phyloP scores from a whole-genome alignment of 345 rosid species.

The Eucalyptus sp. region DNA sequence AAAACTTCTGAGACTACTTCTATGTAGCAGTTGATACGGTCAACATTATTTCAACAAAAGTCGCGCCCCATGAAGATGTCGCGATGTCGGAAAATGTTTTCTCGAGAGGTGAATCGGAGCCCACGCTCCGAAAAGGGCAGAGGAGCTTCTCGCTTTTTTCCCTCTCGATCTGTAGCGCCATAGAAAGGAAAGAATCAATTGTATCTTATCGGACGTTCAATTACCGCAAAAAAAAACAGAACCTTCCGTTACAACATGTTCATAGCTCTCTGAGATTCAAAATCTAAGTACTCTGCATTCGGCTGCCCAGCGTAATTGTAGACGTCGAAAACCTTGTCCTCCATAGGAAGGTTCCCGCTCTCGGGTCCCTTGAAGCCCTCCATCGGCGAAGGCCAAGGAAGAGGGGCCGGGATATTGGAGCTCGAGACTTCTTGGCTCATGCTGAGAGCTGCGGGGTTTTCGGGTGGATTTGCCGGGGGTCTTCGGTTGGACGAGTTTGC shows the following conservation, averaged over 20 bases:
- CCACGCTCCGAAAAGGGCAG: neutral
- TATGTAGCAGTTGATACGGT: neutral
- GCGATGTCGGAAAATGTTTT: neutral
- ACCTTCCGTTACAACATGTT: conserved; percentile 24
- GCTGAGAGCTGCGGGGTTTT: conserved; percentile 33
- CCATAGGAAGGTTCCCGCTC: conserved; percentile 12
- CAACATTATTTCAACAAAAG: neutral
- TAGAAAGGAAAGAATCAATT: neutral
- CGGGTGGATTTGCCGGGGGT: conserved; percentile 61
- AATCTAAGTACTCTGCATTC: conserved; percentile 28
- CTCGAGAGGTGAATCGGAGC: neutral
- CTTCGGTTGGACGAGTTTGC: conserved; percentile 54
- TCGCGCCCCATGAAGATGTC: neutral
- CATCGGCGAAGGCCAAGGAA: conserved; percentile 47
- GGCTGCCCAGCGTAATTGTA: conserved; percentile 34
- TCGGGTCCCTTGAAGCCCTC: conserved; percentile 62
- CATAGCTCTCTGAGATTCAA: conserved; percentile 35
- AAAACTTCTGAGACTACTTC: neutral
- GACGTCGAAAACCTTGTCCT: conserved; percentile 41
- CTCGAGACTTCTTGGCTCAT: conserved; percentile 55
- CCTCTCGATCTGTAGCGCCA: neutral
- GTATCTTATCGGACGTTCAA: neutral
- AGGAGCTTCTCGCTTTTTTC: neutral
- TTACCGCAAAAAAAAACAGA: neutral
- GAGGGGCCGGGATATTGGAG: conserved; percentile 52